Conservation (phyloP, 768 basidiomycete species). For the Candolleomyces efflorescens region DNA sequence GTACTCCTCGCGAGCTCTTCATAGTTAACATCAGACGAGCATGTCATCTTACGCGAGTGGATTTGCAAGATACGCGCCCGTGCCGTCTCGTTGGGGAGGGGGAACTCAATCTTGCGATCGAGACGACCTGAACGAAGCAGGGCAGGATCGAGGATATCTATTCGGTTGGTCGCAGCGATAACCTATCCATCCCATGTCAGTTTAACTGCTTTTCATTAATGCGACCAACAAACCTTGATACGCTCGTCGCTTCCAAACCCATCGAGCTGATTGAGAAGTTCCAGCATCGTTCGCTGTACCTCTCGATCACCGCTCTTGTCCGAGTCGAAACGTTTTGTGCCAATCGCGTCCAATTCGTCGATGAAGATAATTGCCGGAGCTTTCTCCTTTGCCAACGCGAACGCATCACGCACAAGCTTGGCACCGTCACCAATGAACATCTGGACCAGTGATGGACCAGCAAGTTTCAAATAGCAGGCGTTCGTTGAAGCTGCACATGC, state of each 20-base stretch:
- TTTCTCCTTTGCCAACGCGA: conserved; percentile 97
- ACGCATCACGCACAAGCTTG: conserved; percentile 97
- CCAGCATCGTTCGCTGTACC: conserved; percentile 99
- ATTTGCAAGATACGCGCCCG: conserved; percentile 95
- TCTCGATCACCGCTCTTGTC: conserved; percentile 99
- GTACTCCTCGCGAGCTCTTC: conserved; percentile 96
- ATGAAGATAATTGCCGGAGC: conserved; percentile 99
- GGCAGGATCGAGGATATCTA: conserved; percentile 97
- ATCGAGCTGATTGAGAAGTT: conserved; percentile 95
- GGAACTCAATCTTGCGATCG: conserved; percentile 98
- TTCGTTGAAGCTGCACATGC: conserved; percentile 98
- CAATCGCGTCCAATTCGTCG: conserved; percentile 97
- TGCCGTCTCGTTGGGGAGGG: conserved; percentile 93
- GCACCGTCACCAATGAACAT: conserved; percentile 99
- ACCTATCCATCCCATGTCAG: conserved; percentile 49
- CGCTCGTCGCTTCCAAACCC: conserved; percentile 96
- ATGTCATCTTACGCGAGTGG: conserved; percentile 94
- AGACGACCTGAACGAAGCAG: conserved; percentile 97
- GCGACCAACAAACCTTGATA: conserved; percentile 68
- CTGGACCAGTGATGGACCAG: conserved; percentile 96
- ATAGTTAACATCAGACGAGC: conserved; percentile 86
- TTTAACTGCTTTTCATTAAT: conserved; percentile 1
- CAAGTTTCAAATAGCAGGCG: conserved; percentile 96
- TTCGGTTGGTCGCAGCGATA: conserved; percentile 97
- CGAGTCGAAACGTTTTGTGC: conserved; percentile 97